Evolutionary conservation across 805 yeast species (phyloP).

Genomic region (Wickerhamomyces canadensis): DNA sequence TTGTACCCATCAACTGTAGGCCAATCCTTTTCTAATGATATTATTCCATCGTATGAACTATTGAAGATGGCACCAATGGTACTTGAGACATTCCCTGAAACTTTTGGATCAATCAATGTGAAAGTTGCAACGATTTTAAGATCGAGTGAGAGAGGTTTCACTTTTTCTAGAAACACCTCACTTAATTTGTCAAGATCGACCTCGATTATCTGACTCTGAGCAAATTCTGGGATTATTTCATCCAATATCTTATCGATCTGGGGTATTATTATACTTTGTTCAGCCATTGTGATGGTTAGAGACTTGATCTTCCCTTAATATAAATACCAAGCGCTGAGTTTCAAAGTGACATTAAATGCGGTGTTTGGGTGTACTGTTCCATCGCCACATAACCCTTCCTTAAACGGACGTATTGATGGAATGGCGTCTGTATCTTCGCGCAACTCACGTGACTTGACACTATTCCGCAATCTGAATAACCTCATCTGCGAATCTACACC

Average conservation of each 20-base stretch:
- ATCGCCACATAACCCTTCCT: too few relatives aligned
- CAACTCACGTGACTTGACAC: constrained; percentile 3
- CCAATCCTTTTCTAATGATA: constrained; percentile 1
- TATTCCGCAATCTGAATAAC: constrained; percentile 1
- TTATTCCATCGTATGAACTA: constrained; percentile 5
- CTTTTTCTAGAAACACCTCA: background rate
- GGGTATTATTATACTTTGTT: too few relatives aligned
- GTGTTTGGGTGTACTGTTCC: too few relatives aligned
- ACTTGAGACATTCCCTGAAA: constrained; percentile 3
- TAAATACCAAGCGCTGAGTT: too few relatives aligned
- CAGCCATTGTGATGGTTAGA: too few relatives aligned
- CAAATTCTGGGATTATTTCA: background rate
- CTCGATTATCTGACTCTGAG: background rate
- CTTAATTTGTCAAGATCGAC: background rate
- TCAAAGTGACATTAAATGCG: too few relatives aligned
- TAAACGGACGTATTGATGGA: background rate
- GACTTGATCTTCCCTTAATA: background rate
- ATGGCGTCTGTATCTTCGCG: background rate
- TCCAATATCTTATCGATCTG: too few relatives aligned
- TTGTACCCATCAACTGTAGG: background rate
- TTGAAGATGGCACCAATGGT: constrained; percentile 3
- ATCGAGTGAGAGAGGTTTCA: constrained; percentile 3
- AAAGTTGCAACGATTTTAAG: constrained; percentile 3
- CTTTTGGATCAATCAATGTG: background rate
- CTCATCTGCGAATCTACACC: background rate